Base-by-base conservation (phyloP, 768 basidiomycete species). In the Xerocomellus chrysenteron region DNA sequence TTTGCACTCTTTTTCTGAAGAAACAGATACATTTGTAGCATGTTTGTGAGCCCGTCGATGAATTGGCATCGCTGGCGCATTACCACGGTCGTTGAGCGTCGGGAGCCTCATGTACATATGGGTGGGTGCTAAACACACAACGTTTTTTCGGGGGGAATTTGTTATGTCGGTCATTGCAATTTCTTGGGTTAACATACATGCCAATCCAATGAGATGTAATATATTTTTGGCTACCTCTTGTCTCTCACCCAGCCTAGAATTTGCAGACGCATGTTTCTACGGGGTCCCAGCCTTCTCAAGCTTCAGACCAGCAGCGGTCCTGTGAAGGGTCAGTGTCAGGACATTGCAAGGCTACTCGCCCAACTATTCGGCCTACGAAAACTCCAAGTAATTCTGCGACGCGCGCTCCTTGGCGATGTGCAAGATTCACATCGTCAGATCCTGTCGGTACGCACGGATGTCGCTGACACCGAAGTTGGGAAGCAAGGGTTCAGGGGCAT, bases 371-470 rank as follows among this genome's bases (percentile, higher is more conserved):
- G 40, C 68, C 61, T 45, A 75, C 74, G 64, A 52, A 21, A 75
- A 61, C 30, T 63, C 52, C 40, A 71, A 57, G 8, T 58, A 67
- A 16, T 69, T 63, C 19, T 64, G 57, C 33, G 73, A 46, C 11
- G 66, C 71, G 17, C 72, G 70, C 28, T 75, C 73, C 59, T 65
- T 66, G 17, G 67, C 68, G 47, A 75, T 72, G 52, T 69, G 63
- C 3, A 66, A 4, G 13, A 70, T 41, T 56, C 58, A 62, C 73
- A 74, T 72, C 3, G 54, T 51, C 45, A 75, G 4, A 46, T 74
- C 74, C 35, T 62, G 61, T 36, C 67, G 54, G 54, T 75, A 70
- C 54, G 65, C 55, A 1, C 66, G 67, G n/a, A 65, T 58, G 35
- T 60, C 63, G 5, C 72, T 70, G 11, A 60, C 63, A 14, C 74